Conservation (phyloP, 2,329 filamentous ascomycete genomes). For the Tolypocladium cylindrosporum region DNA sequence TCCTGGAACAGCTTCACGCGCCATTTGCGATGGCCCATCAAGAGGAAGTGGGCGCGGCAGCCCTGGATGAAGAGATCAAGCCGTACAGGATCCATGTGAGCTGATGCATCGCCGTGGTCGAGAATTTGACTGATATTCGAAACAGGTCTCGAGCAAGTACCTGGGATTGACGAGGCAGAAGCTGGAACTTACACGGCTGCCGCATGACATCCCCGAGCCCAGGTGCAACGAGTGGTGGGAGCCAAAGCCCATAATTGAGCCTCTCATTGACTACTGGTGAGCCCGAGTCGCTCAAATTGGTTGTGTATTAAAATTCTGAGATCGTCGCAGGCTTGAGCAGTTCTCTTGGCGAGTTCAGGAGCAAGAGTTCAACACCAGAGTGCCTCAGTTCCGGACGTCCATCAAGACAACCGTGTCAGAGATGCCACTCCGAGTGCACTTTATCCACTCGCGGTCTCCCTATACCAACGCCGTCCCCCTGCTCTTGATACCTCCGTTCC, state of each 20-base stretch:
- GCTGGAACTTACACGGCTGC: conserved; percentile 54
- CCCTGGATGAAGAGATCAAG: conserved; percentile 33
- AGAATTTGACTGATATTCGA: neutral
- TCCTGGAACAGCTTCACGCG: neutral
- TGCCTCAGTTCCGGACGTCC: conserved; percentile 56
- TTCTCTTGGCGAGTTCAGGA: conserved; percentile 57
- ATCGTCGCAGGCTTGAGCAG: conserved; percentile 46
- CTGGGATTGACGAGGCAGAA: conserved; percentile 58
- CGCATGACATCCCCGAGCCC: conserved; percentile 43
- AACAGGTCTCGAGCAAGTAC: conserved; percentile 55
- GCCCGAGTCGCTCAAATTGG: neutral
- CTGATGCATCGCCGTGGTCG: conserved; percentile 1
- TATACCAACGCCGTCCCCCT: conserved; percentile 48
- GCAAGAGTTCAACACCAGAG: conserved; percentile 40
- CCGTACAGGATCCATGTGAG: conserved; percentile 49
- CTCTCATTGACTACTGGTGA: conserved; percentile 56
- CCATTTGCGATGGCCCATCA: conserved; percentile 6
- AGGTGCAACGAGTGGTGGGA: conserved; percentile 44
- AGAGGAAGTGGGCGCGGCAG: conserved; percentile 12
- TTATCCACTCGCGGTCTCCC: conserved; percentile 49
- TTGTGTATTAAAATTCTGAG: neutral
- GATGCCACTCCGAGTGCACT: conserved; percentile 46
- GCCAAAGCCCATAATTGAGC: conserved; percentile 52
- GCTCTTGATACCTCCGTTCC: conserved; percentile 56
- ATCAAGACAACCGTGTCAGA: conserved; percentile 32